Percentiles rank a stretch among this genome's conserved stretches.
These are phyloP conservation scores for Globisporangium polare DNA, from an alignment of 352 stramenopile genomes.

Conservation along the genomic window DNA sequence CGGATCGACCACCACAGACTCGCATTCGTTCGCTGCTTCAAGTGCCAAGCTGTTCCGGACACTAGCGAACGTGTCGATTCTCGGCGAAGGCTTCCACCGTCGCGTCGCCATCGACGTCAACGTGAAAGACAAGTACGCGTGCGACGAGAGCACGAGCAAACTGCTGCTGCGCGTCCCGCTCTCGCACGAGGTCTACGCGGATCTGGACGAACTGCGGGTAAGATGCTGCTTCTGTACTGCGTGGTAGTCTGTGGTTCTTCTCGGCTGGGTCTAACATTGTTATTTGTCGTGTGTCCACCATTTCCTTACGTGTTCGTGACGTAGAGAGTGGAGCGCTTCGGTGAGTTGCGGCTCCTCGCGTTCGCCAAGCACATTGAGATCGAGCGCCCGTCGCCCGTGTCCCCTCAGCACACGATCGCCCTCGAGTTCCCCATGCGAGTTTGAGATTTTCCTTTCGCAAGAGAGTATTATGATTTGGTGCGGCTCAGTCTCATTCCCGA, in stretches of 20 bases:
- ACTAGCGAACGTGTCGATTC: slow-evolving; percentile 16
- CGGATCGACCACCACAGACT: neutral
- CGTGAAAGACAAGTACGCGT: slow-evolving; percentile 2
- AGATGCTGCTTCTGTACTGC: neutral
- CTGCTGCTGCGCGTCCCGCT: slow-evolving; percentile 39
- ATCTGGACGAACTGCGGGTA: slow-evolving; percentile 57
- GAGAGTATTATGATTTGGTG: neutral
- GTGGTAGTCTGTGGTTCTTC: neutral
- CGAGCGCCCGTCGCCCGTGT: slow-evolving; percentile 48
- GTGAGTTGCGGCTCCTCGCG: slow-evolving; percentile 32
- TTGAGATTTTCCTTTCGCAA: neutral
- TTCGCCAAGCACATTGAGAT: slow-evolving; percentile 67
- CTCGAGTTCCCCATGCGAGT: slow-evolving; percentile 43
- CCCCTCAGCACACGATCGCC: slow-evolving; percentile 44
- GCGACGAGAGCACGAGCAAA: slow-evolving; percentile 2
- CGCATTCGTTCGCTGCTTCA: neutral
- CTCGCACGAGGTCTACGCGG: slow-evolving; percentile 38
- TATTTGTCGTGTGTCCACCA: neutral
- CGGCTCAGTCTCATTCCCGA: no score
- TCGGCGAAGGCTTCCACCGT: slow-evolving; percentile 45
- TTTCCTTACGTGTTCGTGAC: neutral
- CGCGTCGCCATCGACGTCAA: slow-evolving; percentile 32
- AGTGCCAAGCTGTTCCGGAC: neutral
- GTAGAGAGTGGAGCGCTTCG: slow-evolving; percentile 58
- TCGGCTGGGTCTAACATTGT: neutral